Evolutionary conservation across 1,284 basidiomycete species (phyloP), one percentile per base, ranked within the genome.

Genomic region (Kalmanozyma brasiliensis): DNA sequence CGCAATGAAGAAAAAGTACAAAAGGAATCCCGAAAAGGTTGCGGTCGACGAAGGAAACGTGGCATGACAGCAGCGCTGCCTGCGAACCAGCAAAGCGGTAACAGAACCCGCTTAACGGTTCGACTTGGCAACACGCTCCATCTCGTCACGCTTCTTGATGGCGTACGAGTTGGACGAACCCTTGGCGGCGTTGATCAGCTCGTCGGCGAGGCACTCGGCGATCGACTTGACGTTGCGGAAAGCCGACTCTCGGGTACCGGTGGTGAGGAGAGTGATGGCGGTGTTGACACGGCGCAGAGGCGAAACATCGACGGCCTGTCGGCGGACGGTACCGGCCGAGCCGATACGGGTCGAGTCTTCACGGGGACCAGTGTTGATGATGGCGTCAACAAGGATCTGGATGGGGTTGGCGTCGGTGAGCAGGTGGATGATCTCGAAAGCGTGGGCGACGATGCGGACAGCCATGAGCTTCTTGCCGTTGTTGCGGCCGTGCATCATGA

Each of bases 141-240:
- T 89, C 86, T 94, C 93, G 84, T 93, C 92, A 85, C 87, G 87
- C 86, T 87, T 87, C 86, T 96, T 96, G 89, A 98, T 98, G 77
- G 96, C 95, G 84, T 97, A 99, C 69, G 95, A 98, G 91, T 99
- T 99, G 82, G 94, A 98, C 63, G 96, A 98, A 75, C 96, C 96
- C 88, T 99, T 98, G 81, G 96, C 96, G 65, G 96, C 96, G 86
- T 99, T 98, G 89, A 98, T 98, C 81, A 99, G 91, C 86, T 99
- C 96, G 84, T 99, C 96, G 74, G 96, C 96, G 66, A 98, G 89
- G 86, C 95, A 98, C 87, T 98, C 94, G 59, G 74, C 71, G 57
- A 99, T 91, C 72, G 93, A 96, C 87, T 98, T 99, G 84, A 97
- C 92, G 87, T 98, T 98, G 85, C 96, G 93, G 94, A 98, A 98